These are phyloP conservation scores for Echinochloa phyllopogon DNA, from an alignment of 176 grass and related monocot genomes.

Conservation along the genomic window DNA sequence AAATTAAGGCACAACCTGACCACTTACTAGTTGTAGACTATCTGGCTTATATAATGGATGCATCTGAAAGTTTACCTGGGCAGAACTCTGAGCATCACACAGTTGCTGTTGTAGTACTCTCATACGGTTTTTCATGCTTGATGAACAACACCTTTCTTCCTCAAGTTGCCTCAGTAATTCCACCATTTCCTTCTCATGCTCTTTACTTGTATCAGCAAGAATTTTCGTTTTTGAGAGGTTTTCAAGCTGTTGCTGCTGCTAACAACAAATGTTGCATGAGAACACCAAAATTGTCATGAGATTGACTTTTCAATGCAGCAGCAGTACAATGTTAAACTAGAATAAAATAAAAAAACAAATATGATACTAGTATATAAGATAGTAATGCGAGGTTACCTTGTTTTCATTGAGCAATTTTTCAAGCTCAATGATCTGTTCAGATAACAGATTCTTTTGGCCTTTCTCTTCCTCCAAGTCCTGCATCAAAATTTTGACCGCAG, in stretches of 20 bases:
- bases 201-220: constrained; percentile 59
- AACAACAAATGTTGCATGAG: constrained; percentile 49
- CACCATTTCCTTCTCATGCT: constrained; percentile 67
- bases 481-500: constrained; percentile 51
- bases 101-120: constrained; percentile 53
- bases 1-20: not conserved
- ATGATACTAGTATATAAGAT: constrained; percentile 24
- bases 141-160: constrained; percentile 59
- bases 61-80: constrained; percentile 59
- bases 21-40: constrained; percentile 1
- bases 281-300: constrained; percentile 16
- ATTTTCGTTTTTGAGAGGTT: constrained; percentile 56
- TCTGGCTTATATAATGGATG: not conserved
- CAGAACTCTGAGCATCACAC: constrained; percentile 59
- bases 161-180: constrained; percentile 64
- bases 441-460: constrained; percentile 63
- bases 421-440: constrained; percentile 60
- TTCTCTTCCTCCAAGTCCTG: constrained; percentile 63
- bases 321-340: not conserved
- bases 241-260: constrained; percentile 87
- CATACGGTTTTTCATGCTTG: constrained; percentile 56
- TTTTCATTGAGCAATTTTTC: constrained; percentile 64
- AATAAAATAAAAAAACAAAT: constrained; percentile 12
- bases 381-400: constrained; percentile 64
- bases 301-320: constrained; percentile 8